Conservation (phyloP, 2,329 filamentous ascomycete genomes). For the Atkinsonella texensis region DNA sequence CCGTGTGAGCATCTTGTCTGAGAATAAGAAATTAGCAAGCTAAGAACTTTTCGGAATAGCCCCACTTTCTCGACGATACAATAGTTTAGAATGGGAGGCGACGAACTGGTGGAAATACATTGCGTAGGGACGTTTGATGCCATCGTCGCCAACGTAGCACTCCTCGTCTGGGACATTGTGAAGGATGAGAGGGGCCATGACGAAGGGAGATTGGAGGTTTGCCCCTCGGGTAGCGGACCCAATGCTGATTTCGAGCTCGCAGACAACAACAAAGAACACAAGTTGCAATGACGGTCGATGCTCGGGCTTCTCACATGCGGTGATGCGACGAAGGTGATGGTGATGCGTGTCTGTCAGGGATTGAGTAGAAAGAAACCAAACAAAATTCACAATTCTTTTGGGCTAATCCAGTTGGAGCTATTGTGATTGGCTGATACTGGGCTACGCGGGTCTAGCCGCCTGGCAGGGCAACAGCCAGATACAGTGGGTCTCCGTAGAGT, state of each 20-base stretch:
- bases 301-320: neutral
- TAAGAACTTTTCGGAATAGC: neutral
- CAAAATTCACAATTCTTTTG: neutral
- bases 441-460: neutral
- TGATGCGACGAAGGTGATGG: neutral
- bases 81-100: neutral
- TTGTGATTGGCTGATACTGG: neutral
- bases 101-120: conserved; percentile 53
- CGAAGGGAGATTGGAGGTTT: neutral
- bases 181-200: conserved; percentile 53
- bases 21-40: neutral
- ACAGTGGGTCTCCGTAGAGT: too few species aligned
- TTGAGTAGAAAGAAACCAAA: neutral
- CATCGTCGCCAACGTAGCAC: conserved; percentile 53
- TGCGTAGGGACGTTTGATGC: conserved; percentile 52
- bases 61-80: conserved; percentile 8
- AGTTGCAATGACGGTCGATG: too few species aligned
- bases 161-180: conserved; percentile 60
- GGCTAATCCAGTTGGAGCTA: neutral
- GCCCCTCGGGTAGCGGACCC: neutral
- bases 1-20: conserved; percentile 41
- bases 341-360: neutral
- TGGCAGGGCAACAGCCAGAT: conserved; percentile 1
- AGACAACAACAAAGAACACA: too few species aligned
- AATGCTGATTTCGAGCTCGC: neutral